These are phyloP conservation scores for Penicillium sp. DNA, from an alignment of 2,329 filamentous ascomycete species.

Conservation along the genomic window DNA sequence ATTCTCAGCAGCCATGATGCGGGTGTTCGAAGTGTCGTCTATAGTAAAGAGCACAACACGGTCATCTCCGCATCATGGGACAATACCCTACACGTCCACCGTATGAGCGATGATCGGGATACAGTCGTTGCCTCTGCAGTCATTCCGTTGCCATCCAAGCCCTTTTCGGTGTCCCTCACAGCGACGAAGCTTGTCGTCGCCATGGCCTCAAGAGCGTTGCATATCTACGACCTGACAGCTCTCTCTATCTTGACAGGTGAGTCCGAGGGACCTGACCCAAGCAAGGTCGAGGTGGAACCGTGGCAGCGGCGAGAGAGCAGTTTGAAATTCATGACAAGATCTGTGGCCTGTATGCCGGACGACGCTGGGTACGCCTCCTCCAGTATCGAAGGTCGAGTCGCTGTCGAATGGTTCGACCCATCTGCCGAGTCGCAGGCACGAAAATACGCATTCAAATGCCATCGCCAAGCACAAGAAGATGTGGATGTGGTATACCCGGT, in stretches of 20 bases:
- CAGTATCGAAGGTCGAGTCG: slow-evolving; percentile 92
- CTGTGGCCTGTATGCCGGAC: slow-evolving; percentile 94
- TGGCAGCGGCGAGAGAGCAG: slow-evolving; percentile 95
- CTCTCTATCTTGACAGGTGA: slow-evolving; percentile 62
- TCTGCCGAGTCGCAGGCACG: slow-evolving; percentile 82
- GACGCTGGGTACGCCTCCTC: slow-evolving; percentile 91
- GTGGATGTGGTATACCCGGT: slow-evolving; percentile 89
- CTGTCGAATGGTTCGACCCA: slow-evolving; percentile 97
- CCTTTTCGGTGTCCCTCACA: slow-evolving; percentile 80
- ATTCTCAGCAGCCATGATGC: slow-evolving; percentile 78
- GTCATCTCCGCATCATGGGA: slow-evolving; percentile 95
- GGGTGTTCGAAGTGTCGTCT: slow-evolving; percentile 83
- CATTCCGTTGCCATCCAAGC: slow-evolving; percentile 79
- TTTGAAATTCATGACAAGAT: slow-evolving; percentile 93
- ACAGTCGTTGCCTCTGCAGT: slow-evolving; percentile 62
- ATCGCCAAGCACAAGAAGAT: slow-evolving; percentile 73
- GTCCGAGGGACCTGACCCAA: slow-evolving; percentile 46
- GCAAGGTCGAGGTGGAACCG: slow-evolving; percentile 66
- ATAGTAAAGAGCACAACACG: slow-evolving; percentile 74
- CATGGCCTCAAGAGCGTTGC: slow-evolving; percentile 90
- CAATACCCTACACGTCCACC: slow-evolving; percentile 83
- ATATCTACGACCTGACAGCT: slow-evolving; percentile 86
- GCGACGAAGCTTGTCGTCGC: slow-evolving; percentile 89
- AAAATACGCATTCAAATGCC: slow-evolving; percentile 99
- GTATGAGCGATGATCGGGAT: slow-evolving; percentile 39